These are phyloP conservation scores for Rhizomucor pusillus DNA, from an alignment of 371 early-diverging fungal genomes.

Conservation along the genomic window DNA sequence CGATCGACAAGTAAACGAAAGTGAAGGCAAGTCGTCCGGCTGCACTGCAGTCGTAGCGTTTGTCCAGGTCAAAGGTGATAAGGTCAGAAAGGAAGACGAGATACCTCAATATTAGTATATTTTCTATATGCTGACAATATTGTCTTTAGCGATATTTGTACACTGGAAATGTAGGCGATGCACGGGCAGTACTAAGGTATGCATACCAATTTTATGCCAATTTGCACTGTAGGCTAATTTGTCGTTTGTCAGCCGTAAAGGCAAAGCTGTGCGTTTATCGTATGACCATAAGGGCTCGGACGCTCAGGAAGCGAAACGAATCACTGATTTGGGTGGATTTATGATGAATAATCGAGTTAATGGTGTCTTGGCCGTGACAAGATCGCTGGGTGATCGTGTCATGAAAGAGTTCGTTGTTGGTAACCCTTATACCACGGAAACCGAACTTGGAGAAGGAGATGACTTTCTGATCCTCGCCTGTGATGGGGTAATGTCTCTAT, in stretches of 20 bases:
- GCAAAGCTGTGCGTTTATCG: conserved; percentile 84
- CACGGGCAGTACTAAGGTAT: conserved; percentile 87
- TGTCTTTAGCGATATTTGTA: conserved; percentile 76
- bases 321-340: conserved; percentile 92
- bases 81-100: conserved; percentile 23
- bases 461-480: conserved; percentile 92
- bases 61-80: conserved; percentile 45
- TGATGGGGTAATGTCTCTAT: conserved; percentile 95
- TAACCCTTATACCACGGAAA: conserved; percentile 92
- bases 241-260: conserved; percentile 62
- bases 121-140: not conserved
- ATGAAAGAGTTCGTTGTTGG: conserved; percentile 97
- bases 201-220: conserved; percentile 2
- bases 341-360: conserved; percentile 98
- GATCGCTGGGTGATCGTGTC: conserved; percentile 92
- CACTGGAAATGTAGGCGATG: conserved; percentile 96
- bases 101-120: not conserved
- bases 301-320: conserved; percentile 81
- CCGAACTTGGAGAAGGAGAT: conserved; percentile 70
- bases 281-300: conserved; percentile 98
- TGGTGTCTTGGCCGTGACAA: conserved; percentile 96
- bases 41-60: conserved; percentile 92
- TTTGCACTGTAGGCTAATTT: not conserved
- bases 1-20: conserved; percentile 75
- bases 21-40: conserved; percentile 77